Percentiles rank a stretch among this genome's conserved stretches.
These are phyloP conservation scores for Schizothecium vesticola DNA, from an alignment of 495 filamentous ascomycete genomes.

Conservation along the genomic window DNA sequence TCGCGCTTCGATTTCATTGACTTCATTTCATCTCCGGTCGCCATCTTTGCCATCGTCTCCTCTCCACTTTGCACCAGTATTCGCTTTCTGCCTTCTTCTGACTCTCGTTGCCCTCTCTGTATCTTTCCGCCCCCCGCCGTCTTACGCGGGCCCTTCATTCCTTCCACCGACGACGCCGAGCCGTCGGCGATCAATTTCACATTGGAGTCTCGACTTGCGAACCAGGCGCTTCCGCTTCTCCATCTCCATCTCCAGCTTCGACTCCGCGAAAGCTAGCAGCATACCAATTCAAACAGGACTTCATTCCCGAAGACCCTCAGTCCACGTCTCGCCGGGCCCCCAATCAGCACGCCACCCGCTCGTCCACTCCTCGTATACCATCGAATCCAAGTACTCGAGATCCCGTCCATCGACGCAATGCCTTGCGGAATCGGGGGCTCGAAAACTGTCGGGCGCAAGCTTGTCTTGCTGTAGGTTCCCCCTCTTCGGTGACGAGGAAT, in stretches of 20 bases:
- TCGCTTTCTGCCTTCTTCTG: conserved; percentile 6
- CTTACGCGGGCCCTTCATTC: neutral
- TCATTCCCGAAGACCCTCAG: neutral
- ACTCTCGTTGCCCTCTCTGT: conserved; percentile 1
- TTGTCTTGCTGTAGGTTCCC: conserved; percentile 81
- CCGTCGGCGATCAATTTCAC: neutral
- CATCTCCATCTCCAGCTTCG: neutral
- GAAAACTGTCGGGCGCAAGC: conserved; percentile 90
- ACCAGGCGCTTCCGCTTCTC: neutral
- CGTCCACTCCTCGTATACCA: neutral
- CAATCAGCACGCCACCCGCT: neutral
- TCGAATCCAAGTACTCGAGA: neutral
- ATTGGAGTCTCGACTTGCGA: neutral
- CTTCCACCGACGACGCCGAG: neutral
- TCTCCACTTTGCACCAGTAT: conserved; percentile 6
- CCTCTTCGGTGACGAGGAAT: neutral
- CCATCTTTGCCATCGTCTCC: conserved; percentile 8
- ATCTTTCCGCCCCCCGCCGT: conserved; percentile 1
- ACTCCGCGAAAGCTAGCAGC: neutral
- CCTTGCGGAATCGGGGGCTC: conserved; percentile 56
- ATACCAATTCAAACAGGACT: neutral
- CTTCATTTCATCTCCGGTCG: conserved; percentile 30
- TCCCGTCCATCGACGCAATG: conserved; percentile 37
- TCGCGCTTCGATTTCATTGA: conserved; percentile 22
- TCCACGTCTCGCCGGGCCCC: neutral